Base-by-base conservation (phyloP, 2,329 filamentous ascomycete genomes). In the Penicillium rolfsii region DNA sequence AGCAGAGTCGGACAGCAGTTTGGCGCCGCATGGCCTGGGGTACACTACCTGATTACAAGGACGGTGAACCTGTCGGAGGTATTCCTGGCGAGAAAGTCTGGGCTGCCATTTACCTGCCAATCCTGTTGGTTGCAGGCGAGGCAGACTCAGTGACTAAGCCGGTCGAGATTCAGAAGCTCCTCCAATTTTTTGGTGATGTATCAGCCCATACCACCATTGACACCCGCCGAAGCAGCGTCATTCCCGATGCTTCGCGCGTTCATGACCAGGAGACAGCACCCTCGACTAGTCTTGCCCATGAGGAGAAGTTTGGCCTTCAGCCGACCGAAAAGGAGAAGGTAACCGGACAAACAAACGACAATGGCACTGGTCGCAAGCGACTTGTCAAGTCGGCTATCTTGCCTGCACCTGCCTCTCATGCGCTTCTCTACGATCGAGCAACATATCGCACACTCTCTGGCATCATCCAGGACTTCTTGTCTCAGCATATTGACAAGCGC, bases 21-120 rank as follows among this genome's bases (percentile, higher is more conserved):
- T 97, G 91, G 84, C 86, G 90, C 66, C 87, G 92, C 41, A 93
- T 96, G 87, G 88, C 89, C 0, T 87, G 83, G 74, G 91, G 93
- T 0, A 82, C 83, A 54, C 80, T 95, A 26, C 89, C 91, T 0
- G 77, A 74, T 0, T 89, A 88, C 60, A 74, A 81, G 3, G 24
- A 49, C 12, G 59, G 83, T 1, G 74, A 81, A 28, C 76, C 85
- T 0, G 72, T 74, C 8, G 87, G 88, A 3, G 91, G 91, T 0
- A 75, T 96, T 8, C 89, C 92, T 2, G 88, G 89, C 0, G 76
- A 84, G 63, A 83, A 88, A 5, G 79, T 87, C 0, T 98, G 95
- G 95, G 81, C 83, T 26, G 86, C 85, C 7, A 80, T 97, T 14
- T 76, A 87, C 19, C 80, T 91, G 1, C 93, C 94, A 0, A 82